Evolutionary conservation across 495 filamentous ascomycete species (phyloP), one percentile per base, ranked within the genome.

Genomic region (Penicillium ochrochloron): DNA sequence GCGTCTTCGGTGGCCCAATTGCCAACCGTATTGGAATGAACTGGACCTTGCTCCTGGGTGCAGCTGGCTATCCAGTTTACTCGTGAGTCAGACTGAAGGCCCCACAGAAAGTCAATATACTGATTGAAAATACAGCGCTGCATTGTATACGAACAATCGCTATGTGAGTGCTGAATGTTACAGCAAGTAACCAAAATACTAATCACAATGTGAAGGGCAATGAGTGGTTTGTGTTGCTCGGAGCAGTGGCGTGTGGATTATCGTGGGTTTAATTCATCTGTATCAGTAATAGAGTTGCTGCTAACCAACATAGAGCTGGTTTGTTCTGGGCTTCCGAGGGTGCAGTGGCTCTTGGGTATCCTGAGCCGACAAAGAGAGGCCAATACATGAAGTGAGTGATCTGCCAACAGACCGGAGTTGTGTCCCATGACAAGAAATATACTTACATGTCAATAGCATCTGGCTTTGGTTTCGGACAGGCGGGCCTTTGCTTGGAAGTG

Each of bases 291-390:
- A n/a, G n/a, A n/a, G n/a, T n/a, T n/a, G n/a, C n/a, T n/a, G n/a
- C n/a, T 57, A 10, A 64, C 23, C 41, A 35, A 58, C 5, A 34
- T 4, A 75, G 73, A 0, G 88, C 87, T 2, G 86, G 87, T 39
- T 77, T 89, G 0, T 89, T 89, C 72, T 89, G 87, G 88, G 82
- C 82, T 48, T 82, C 85, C 17, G 87, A 89, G 70, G 85, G 84
- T 21, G 86, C 87, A 9, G 86, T 89, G 35, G 87, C 86, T 17
- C 79, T 89, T 34, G 80, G 83, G 0, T 90, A 90, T 66, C 86
- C 87, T 0, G 87, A 89, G 66, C 81, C 83, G 5, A 76, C 79
- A 50, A 89, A 89, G 59, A 71, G 82, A 62, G 86, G 84, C 15
- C 77, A 77, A 56, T 84, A 83, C 44, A 80, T 89, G 68, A 75